A percentile compares a stretch with the other conserved stretches of the same genome.
Evolutionary conservation across 139 green algal species (phyloP).

Genomic region (Nannochloris sp.): DNA sequence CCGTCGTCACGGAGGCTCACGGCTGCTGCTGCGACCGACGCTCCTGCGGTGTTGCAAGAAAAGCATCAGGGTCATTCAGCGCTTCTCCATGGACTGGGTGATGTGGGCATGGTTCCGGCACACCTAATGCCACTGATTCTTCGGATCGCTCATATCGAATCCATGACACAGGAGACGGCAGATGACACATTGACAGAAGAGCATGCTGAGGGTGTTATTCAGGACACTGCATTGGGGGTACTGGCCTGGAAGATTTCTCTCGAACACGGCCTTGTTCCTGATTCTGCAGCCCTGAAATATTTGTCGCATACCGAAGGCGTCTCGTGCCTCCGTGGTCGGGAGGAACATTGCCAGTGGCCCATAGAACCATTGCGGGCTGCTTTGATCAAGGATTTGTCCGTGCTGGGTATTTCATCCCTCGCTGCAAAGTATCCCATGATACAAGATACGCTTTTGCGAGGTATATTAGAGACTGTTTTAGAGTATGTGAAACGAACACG

Average conservation of each 20-base stretch:
- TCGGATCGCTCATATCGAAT: conserved; percentile 56
- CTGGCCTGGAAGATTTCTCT: conserved; percentile 46
- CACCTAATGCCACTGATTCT: conserved; percentile 63
- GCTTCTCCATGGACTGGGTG: conserved; percentile 60
- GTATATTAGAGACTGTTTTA: conserved; percentile 49
- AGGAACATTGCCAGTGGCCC: conserved; percentile 36
- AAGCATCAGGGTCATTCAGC: conserved; percentile 16
- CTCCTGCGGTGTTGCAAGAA: not conserved
- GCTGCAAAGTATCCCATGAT: conserved; percentile 69
- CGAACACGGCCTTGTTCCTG: conserved; percentile 61
- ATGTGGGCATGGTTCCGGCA: conserved; percentile 54
- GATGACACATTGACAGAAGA: conserved; percentile 3
- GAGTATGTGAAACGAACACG: conserved; percentile 48
- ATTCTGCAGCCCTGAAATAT: conserved; percentile 54
- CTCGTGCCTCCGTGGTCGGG: conserved; percentile 19
- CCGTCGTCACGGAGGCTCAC: too few relatives aligned
- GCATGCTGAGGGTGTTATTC: conserved; percentile 38
- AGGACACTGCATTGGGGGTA: conserved; percentile 38
- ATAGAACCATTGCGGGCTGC: conserved; percentile 54
- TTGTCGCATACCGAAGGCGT: conserved; percentile 25
- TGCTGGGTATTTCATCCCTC: conserved; percentile 56
- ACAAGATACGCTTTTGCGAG: conserved; percentile 50
- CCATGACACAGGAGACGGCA: not conserved
- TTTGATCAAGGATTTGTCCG: conserved; percentile 50
- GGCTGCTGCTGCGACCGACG: not conserved